A percentile compares a stretch with the other conserved stretches of the same genome.
Evolutionary conservation across 2,329 filamentous ascomycete species (phyloP).

Genomic region (Xylaria sp.): DNA sequence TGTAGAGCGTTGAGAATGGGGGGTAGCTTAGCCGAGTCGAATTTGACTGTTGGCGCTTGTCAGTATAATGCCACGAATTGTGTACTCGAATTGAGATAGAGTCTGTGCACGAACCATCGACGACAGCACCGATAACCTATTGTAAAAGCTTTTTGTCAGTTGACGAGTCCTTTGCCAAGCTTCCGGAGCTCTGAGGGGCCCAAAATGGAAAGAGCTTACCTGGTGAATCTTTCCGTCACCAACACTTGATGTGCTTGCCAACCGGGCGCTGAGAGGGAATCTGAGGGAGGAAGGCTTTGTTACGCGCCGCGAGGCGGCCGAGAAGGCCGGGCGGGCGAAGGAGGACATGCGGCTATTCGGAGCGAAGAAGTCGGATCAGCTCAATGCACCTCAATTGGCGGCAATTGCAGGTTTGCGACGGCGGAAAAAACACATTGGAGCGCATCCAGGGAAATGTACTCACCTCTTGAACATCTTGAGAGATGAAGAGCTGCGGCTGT

Average conservation of each 20-base stretch:
- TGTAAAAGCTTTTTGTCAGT: slow-evolving; percentile 57
- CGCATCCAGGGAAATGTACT: slow-evolving; percentile 48
- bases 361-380: slow-evolving; percentile 48
- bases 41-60: slow-evolving; percentile 76
- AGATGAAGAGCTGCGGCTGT: slow-evolving; percentile 70
- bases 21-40: slow-evolving; percentile 90
- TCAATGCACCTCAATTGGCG: slow-evolving; percentile 60
- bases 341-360: slow-evolving; percentile 67
- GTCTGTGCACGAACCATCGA: slow-evolving; percentile 77
- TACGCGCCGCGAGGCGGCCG: slow-evolving; percentile 62
- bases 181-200: slow-evolving; percentile 26
- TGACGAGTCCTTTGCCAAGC: slow-evolving; percentile 43
- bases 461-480: slow-evolving; percentile 85
- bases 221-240: slow-evolving; percentile 73
- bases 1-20: slow-evolving; percentile 96
- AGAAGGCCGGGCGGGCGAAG: slow-evolving; percentile 64
- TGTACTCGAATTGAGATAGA: slow-evolving; percentile 16
- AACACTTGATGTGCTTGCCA: slow-evolving; percentile 63
- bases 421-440: slow-evolving; percentile 37
- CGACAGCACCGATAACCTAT: slow-evolving; percentile 97
- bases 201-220: slow-evolving; percentile 50
- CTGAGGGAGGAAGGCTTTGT: slow-evolving; percentile 62
- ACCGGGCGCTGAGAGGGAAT: slow-evolving; percentile 61
- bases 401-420: slow-evolving; percentile 50
- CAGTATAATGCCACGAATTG: slow-evolving; percentile 25